These are phyloP conservation scores for Emergomyces pasteurianus DNA, from an alignment of 2,329 filamentous ascomycete genomes.

Conservation along the genomic window DNA sequence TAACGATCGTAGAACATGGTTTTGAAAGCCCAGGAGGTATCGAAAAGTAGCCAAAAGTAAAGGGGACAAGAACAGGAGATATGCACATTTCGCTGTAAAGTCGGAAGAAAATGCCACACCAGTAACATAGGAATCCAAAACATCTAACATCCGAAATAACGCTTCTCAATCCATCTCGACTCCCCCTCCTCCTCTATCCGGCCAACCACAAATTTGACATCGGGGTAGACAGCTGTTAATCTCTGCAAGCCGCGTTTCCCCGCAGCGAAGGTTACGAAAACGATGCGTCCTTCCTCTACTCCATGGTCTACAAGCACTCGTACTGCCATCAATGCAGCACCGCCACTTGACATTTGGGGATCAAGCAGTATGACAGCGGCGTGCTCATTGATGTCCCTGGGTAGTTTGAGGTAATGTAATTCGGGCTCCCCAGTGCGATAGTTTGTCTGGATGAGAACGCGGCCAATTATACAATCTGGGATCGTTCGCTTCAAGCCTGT, in stretches of 20 bases:
- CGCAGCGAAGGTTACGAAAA: constrained; percentile 86
- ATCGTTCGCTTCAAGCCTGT: constrained; percentile 80
- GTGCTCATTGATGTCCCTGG: constrained; percentile 59
- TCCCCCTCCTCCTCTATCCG: constrained; percentile 71
- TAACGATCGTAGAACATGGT: background rate
- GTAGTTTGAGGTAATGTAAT: constrained; percentile 76
- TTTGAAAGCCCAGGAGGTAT: background rate
- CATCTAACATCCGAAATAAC: constrained; percentile 72
- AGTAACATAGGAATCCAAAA: background rate
- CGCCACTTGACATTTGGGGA: constrained; percentile 88
- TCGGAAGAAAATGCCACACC: background rate
- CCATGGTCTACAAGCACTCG: constrained; percentile 93
- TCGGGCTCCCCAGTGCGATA: constrained; percentile 78
- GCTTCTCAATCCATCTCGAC: constrained; percentile 77
- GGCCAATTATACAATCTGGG: constrained; percentile 80
- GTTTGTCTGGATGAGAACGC: constrained; percentile 84
- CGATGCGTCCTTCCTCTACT: constrained; percentile 69
- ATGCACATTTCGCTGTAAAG: background rate
- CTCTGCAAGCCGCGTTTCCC: constrained; percentile 74
- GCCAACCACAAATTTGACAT: constrained; percentile 74
- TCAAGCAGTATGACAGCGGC: constrained; percentile 78
- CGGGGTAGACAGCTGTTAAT: constrained; percentile 77
- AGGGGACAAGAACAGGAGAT: background rate
- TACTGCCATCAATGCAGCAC: constrained; percentile 80
- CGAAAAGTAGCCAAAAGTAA: no score